These are phyloP conservation scores for Carex parvula DNA, from an alignment of 176 grass and related monocot genomes.

Conservation along the genomic window DNA sequence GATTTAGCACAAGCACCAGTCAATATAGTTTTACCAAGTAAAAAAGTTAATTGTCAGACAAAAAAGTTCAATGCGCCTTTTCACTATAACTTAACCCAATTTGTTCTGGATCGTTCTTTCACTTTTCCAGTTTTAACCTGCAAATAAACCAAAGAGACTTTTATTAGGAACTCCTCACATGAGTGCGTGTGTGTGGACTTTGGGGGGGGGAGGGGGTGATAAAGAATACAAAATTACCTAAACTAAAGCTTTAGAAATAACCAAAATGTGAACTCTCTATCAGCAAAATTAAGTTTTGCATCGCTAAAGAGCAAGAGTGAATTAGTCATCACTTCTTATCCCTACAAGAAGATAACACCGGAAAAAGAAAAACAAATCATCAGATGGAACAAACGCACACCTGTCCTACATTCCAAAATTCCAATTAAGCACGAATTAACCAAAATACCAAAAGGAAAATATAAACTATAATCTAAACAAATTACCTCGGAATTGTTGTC, in stretches of 20 bases:
- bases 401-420: neutral
- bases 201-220: too few relatives aligned
- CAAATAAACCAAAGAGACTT: neutral
- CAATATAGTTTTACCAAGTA: neutral
- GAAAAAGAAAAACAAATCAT: neutral
- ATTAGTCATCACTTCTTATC: slow-evolving; percentile 17
- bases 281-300: slow-evolving; percentile 29
- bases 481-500: slow-evolving; percentile 51
- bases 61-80: slow-evolving; percentile 2
- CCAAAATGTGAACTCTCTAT: slow-evolving; percentile 19
- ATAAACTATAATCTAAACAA: neutral
- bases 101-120: neutral
- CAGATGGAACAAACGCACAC: neutral
- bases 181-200: neutral
- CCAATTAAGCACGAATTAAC: neutral
- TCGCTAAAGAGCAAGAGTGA: slow-evolving; percentile 1
- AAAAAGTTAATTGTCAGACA: slow-evolving; percentile 17
- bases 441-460: neutral
- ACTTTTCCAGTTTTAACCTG: slow-evolving; percentile 26
- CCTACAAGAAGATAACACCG: neutral
- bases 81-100: slow-evolving; percentile 2
- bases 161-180: neutral
- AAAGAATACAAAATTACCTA: neutral
- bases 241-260: slow-evolving; percentile 19
- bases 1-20: neutral